phyloP scores from a whole-genome alignment of 495 filamentous ascomycete genomes.

The Elaphomyces granulatus region DNA sequence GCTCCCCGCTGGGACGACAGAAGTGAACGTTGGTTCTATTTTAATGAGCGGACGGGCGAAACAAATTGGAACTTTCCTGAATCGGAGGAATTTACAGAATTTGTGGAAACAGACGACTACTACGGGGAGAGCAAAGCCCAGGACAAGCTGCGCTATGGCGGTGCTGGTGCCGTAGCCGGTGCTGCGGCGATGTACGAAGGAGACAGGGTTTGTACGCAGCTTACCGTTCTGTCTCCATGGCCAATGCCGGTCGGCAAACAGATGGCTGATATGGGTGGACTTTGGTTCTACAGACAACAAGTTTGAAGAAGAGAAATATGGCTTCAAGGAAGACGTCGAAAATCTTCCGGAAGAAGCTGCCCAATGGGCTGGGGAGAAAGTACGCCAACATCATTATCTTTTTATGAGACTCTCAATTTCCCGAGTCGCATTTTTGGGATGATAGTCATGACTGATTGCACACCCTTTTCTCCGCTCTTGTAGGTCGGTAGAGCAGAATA shows the following conservation, averaged over 20 bases:
- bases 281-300: too few relatives aligned
- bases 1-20: slow-evolving; percentile 36
- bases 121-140: slow-evolving; percentile 11
- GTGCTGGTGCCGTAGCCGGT: slow-evolving; percentile 35
- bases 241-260: slow-evolving; percentile 13
- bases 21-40: slow-evolving; percentile 39
- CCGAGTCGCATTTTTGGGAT: neutral
- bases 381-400: slow-evolving; percentile 2
- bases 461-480: neutral
- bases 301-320: slow-evolving; percentile 17
- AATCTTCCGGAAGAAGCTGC: slow-evolving; percentile 27
- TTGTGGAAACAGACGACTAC: slow-evolving; percentile 7
- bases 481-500: slow-evolving; percentile 24
- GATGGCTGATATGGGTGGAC: too few relatives aligned
- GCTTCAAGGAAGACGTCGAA: slow-evolving; percentile 21
- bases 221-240: slow-evolving; percentile 12
- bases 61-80: slow-evolving; percentile 37
- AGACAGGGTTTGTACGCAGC: slow-evolving; percentile 27
- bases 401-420: neutral
- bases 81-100: slow-evolving; percentile 8
- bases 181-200: slow-evolving; percentile 35
- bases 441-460: neutral
- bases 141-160: slow-evolving; percentile 27
- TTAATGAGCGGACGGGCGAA: slow-evolving; percentile 39
- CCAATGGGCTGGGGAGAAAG: slow-evolving; percentile 23